Base-by-base conservation (phyloP, 169 alveolate species). In the Cryptosporidium parvum region DNA sequence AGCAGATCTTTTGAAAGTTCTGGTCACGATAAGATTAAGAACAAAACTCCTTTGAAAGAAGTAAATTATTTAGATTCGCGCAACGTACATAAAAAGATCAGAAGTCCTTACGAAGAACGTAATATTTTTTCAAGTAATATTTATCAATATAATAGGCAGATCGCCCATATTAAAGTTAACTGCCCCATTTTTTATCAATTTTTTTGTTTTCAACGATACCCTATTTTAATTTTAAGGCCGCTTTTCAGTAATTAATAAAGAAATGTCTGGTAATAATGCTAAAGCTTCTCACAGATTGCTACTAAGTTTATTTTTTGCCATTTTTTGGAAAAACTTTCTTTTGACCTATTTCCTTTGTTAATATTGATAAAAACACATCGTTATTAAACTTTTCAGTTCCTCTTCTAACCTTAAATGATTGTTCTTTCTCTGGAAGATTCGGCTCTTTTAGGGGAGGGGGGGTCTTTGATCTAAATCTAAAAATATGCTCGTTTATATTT, bases 371-470 rank as follows among this genome's bases (percentile, higher is more conserved):
- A n/a, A 56, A 6, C 0, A 56, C 26, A 7, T 56, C 67, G 8
- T 7, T 10, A 9, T 21, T 56, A 2, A 56, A 9, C 67, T 56
- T 21, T 16, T 21, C 67, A 23, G 3, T 23, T 29, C 29, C 35
- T 56, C 23, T 56, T 56, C 67, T 53, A 53, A 53, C 37, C 5
- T 18, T 56, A 8, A 56, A 9, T 23, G 67, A 8, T 16, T 56
- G 67, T 5, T 56, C 67, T 21, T 26, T n/a, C 18, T 56, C 23
- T 56, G 35, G 31, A 56, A 26, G 6, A n/a, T 56, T 42, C n/a
- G 89, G 89, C 29, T 80, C 89, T 9, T 42, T 18, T 7, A 80
- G 65, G 0, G 89, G 89, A 23, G 89, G 89, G 5, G 89, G 89
- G 14, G 89, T 80, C 8, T 45, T 62, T 35, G 89, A 80, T 80